Evolutionary conservation across 2,329 filamentous ascomycete species (phyloP).

Genomic region (Eutypella sp.): DNA sequence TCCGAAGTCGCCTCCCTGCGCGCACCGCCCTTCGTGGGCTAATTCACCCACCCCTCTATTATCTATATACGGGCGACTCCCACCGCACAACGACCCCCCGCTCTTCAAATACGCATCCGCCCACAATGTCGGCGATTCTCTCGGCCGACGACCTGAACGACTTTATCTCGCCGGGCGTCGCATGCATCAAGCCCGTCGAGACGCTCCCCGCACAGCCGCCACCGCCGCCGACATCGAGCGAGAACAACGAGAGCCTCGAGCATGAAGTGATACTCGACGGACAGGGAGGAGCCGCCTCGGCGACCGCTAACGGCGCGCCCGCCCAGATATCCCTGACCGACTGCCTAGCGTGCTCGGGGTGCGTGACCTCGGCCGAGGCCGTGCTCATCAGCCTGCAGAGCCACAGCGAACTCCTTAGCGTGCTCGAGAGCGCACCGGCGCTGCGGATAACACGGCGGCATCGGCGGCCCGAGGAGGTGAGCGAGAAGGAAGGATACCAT

Average conservation of each 20-base stretch:
- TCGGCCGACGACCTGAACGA: conserved; percentile 97
- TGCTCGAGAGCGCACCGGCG: conserved; percentile 64
- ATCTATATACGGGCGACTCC: neutral
- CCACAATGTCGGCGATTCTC: conserved; percentile 89
- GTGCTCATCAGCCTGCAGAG: conserved; percentile 94
- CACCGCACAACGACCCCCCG: neutral
- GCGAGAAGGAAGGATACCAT: conserved; percentile 22
- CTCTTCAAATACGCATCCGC: no score
- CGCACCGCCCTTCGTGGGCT: neutral
- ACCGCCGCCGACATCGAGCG: conserved; percentile 19
- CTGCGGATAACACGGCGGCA: no score
- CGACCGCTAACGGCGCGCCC: conserved; percentile 56
- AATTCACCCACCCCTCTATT: neutral
- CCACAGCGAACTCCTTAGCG: conserved; percentile 81
- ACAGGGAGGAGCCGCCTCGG: conserved; percentile 49
- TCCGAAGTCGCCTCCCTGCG: neutral
- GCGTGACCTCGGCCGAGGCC: conserved; percentile 94
- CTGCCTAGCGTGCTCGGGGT: conserved; percentile 94
- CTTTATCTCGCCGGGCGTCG: conserved; percentile 96
- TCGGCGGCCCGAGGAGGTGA: no score
- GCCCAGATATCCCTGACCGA: conserved; percentile 95
- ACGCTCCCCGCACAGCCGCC: conserved; percentile 67
- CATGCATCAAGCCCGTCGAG: conserved; percentile 96
- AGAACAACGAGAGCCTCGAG: conserved; percentile 35
- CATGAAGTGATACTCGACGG: conserved; percentile 95